These are phyloP conservation scores for Schwanniomyces polymorphus DNA, from an alignment of 805 yeast species.

Conservation along the genomic window DNA sequence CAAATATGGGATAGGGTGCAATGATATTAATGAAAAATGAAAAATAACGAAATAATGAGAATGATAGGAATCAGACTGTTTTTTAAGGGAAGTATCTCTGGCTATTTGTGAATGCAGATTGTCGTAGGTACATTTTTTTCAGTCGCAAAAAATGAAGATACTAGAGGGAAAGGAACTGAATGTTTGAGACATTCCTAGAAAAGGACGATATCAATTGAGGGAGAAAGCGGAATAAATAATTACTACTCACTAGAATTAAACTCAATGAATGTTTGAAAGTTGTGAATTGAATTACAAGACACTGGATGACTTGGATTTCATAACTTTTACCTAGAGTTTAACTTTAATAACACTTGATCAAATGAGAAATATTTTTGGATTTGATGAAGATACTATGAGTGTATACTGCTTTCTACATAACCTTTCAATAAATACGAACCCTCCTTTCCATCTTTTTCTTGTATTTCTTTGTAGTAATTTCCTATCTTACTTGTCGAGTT, in stretches of 20 bases:
- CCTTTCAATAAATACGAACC: slow-evolving; percentile 6
- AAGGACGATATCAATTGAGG: slow-evolving; percentile 1
- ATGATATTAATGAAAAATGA: not conserved
- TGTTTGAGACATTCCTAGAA: slow-evolving; percentile 1
- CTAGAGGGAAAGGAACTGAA: slow-evolving; percentile 1
- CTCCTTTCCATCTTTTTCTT: slow-evolving; percentile 6
- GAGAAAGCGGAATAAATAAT: slow-evolving; percentile 2
- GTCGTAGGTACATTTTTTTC: not conserved
- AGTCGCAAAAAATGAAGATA: slow-evolving; percentile 2
- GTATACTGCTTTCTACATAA: slow-evolving; percentile 10
- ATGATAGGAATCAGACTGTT: slow-evolving; percentile 4
- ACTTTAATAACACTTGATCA: slow-evolving; percentile 1
- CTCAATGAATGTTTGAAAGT: slow-evolving; percentile 2
- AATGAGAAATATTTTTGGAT: not conserved
- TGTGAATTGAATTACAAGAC: not conserved
- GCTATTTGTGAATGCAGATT: not conserved
- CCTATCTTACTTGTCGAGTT: not conserved
- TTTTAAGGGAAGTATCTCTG: not conserved
- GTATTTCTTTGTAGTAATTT: slow-evolving; percentile 5
- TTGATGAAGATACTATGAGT: slow-evolving; percentile 2
- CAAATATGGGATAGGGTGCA: slow-evolving; percentile 4
- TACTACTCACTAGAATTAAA: slow-evolving; percentile 4
- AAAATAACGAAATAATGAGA: not conserved
- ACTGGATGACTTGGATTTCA: not conserved
- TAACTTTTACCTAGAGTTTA: not conserved